Base-by-base conservation (phyloP, 352 stramenopile species). In the Phytophthora ramorum region DNA sequence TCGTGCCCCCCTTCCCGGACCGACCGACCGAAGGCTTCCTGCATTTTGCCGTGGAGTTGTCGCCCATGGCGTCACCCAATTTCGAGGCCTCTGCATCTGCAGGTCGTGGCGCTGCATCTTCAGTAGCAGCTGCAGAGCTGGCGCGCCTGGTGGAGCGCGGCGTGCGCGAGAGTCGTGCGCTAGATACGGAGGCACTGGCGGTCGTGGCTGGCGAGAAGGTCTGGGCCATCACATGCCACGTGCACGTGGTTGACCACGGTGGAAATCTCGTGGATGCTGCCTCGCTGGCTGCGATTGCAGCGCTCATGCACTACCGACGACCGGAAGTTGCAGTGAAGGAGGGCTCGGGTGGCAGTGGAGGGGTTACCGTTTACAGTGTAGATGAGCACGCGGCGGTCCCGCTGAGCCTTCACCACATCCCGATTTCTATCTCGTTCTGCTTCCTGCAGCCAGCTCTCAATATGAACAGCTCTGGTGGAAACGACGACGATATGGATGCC, bases 101-200 rank as follows among this genome's bases (percentile, higher is more conserved):
- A 40, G 69, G 81, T 6, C 76, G 85, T 7, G 77, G 76, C 17
- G 73, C 73, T 45, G 72, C 77, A 13, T 73, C 85, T 50, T 81
- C 83, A 0, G 68, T 91, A 9, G 64, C 54, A 48, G 64, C 69
- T 53, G 58, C 69, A 45, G 83, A 96, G 65, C 86, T 98, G 50
- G 79, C 96, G 43, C 77, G 93, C 34, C 86, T 98, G 17, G 78
- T 98, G 48, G 96, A 98, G 74, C 87, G 93, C 17, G 93, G 92
- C 34, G 83, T 98, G 41, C 82, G 96, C 43, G 88, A 97, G 47
- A 96, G 92, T 59, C 89, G 92, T 10, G 92, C 94, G 8, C 81
- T 99, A 9, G 96, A 99, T 79, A 96, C 90, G 6, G 96, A 99
- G 75, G 95, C 95, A 35, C 82, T 99, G 44, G 97, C 92, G 43